phyloP scores from a whole-genome alignment of 2,329 filamentous ascomycete genomes.

The Hirsutella rhossiliensis region DNA sequence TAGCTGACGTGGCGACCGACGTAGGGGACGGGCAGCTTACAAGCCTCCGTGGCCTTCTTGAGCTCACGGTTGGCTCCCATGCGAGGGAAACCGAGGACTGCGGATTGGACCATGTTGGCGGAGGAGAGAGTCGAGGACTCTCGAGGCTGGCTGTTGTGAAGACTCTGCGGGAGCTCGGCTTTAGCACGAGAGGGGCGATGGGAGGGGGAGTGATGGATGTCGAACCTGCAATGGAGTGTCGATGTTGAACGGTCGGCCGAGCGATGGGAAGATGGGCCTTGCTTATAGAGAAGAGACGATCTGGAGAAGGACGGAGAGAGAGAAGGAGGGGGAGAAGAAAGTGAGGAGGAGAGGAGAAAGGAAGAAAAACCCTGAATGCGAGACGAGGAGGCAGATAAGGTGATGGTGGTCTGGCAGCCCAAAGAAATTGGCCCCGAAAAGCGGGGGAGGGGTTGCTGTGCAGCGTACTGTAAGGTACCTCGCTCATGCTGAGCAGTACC shows the following conservation, averaged over 20 bases:
- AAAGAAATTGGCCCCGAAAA: constrained; percentile 18
- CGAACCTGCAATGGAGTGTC: neutral
- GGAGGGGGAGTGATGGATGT: neutral
- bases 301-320: constrained; percentile 2
- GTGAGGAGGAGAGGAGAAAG: constrained; percentile 8
- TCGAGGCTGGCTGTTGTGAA: neutral
- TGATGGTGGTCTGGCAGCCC: constrained; percentile 1
- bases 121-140: constrained; percentile 12
- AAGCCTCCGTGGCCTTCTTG: constrained; percentile 99
- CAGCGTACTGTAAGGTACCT: no score
- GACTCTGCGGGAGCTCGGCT: neutral
- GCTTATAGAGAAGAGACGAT: constrained; percentile 6
- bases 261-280: neutral
- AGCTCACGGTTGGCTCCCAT: constrained; percentile 98
- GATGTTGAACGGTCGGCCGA: neutral
- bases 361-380: constrained; percentile 6
- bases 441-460: constrained; percentile 19
- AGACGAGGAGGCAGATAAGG: constrained; percentile 7
- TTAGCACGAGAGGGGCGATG: constrained; percentile 1
- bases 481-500: no score
- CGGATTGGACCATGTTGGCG: constrained; percentile 49
- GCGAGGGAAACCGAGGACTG: constrained; percentile 96
- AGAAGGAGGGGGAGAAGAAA: constrained; percentile 9
- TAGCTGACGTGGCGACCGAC: constrained; percentile 8
- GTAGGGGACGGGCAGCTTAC: constrained; percentile 28